phyloP scores from a whole-genome alignment of 306 rosid species.

The Casuarina glauca region DNA sequence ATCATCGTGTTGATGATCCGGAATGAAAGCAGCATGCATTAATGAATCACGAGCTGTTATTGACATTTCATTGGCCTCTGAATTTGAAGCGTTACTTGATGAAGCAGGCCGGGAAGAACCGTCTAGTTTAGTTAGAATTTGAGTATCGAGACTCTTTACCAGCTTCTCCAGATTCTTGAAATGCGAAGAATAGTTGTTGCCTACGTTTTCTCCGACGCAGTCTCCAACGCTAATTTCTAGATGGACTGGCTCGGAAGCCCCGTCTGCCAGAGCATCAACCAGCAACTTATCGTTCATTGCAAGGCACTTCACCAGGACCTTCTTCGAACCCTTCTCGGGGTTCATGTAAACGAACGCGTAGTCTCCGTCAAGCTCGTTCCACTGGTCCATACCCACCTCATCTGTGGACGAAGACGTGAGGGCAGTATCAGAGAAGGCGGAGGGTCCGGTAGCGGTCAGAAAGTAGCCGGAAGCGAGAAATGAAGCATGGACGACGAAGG shows the following conservation, averaged over 20 bases:
- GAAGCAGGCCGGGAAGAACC: conserved; percentile 45
- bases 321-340: conserved; percentile 61
- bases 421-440: conserved; percentile 56
- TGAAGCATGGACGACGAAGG: conserved; percentile 73
- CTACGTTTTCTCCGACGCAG: conserved; percentile 51
- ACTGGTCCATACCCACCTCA: conserved; percentile 69
- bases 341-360: conserved; percentile 72
- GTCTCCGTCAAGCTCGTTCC: conserved; percentile 83
- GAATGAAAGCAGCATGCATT: too few relatives aligned
- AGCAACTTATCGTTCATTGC: conserved; percentile 63
- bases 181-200: conserved; percentile 60
- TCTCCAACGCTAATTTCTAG: conserved; percentile 71
- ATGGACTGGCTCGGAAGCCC: conserved; percentile 57
- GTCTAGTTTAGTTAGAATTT: conserved; percentile 55
- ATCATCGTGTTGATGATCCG: too few relatives aligned
- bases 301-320: conserved; percentile 79
- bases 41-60: not conserved
- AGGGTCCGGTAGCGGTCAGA: conserved; percentile 65
- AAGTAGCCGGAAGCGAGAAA: conserved; percentile 67
- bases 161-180: conserved; percentile 71
- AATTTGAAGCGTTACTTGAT: conserved; percentile 42
- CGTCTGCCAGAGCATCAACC: conserved; percentile 58
- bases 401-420: conserved; percentile 56
- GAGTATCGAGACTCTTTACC: conserved; percentile 47
- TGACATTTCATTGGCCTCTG: conserved; percentile 42